These are phyloP conservation scores for Cicer pinnatifidum DNA, from an alignment of 306 rosid genomes.

Conservation along the genomic window DNA sequence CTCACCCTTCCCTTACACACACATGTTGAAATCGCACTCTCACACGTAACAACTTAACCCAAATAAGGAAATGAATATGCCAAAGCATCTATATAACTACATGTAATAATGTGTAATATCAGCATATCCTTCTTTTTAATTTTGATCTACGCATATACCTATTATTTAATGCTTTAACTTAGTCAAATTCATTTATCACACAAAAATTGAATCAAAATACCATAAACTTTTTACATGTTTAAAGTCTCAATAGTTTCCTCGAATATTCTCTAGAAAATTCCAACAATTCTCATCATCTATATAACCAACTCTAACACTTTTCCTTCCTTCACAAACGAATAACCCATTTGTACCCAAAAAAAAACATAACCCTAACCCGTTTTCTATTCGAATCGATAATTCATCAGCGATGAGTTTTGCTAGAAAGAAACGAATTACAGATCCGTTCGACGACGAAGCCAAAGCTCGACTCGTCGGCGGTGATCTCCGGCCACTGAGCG, in stretches of 20 bases:
- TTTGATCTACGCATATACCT: no score
- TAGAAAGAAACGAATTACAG: constrained; percentile 65
- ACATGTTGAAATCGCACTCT: constrained; percentile 40
- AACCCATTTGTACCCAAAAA: no score
- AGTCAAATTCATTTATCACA: neutral
- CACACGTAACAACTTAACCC: constrained; percentile 36
- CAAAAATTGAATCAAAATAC: neutral
- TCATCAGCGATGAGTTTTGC: constrained; percentile 43
- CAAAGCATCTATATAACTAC: constrained; percentile 42
- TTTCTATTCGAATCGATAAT: neutral
- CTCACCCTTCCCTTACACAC: neutral
- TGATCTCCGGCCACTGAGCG: constrained; percentile 46
- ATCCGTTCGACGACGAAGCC: constrained; percentile 68
- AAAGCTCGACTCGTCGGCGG: constrained; percentile 65
- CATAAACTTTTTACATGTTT: neutral
- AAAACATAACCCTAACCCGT: neutral
- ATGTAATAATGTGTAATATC: neutral
- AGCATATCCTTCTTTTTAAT: constrained; percentile 42
- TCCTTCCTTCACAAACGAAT: neutral
- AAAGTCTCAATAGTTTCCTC: neutral
- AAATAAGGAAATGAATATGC: constrained; percentile 45
- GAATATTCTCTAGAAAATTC: constrained; percentile 55
- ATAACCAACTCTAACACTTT: neutral
- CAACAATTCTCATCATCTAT: constrained; percentile 12
- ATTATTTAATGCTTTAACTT: neutral